Conservation (phyloP, 306 rosid genomes). For the Boehmeria nivea region DNA sequence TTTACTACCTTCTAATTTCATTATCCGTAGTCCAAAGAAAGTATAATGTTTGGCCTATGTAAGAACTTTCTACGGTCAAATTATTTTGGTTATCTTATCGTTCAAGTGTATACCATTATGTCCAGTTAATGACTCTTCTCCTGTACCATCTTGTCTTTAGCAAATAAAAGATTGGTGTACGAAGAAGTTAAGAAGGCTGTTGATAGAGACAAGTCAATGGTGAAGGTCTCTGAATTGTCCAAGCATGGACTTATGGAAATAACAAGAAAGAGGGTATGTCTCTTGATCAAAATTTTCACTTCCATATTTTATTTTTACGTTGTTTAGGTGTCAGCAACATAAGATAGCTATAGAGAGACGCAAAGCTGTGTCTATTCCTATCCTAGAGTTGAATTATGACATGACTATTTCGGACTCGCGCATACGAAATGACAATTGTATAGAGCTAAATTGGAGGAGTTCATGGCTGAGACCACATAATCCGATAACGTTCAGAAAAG, state of each 20-base stretch:
- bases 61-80: not conserved
- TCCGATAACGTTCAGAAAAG: no score
- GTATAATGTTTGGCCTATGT: no score
- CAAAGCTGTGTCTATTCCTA: no score
- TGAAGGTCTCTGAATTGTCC: conserved; percentile 88
- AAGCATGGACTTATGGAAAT: conserved; percentile 97
- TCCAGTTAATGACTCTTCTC: conserved; percentile 10
- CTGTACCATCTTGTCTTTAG: conserved; percentile 38
- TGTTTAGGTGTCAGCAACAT: no score
- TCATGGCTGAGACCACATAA: no score
- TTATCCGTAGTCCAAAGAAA: no score
- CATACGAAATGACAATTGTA: no score
- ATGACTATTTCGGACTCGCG: no score
- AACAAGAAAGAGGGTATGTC: conserved; percentile 88
- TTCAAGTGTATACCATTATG: not conserved
- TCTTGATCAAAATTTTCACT: conserved; percentile 14
- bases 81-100: not conserved
- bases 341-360: no score
- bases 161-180: conserved; percentile 80
- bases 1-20: no score
- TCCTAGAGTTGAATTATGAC: no score
- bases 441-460: no score
- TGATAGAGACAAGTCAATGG: conserved; percentile 83
- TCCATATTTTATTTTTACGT: conserved; percentile 12
- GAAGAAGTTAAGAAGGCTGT: conserved; percentile 97